Evolutionary conservation across 331 rosid genomes (phyloP), one percentile per base, ranked within the genome.

Genomic region (Pyracantha coccinea): DNA sequence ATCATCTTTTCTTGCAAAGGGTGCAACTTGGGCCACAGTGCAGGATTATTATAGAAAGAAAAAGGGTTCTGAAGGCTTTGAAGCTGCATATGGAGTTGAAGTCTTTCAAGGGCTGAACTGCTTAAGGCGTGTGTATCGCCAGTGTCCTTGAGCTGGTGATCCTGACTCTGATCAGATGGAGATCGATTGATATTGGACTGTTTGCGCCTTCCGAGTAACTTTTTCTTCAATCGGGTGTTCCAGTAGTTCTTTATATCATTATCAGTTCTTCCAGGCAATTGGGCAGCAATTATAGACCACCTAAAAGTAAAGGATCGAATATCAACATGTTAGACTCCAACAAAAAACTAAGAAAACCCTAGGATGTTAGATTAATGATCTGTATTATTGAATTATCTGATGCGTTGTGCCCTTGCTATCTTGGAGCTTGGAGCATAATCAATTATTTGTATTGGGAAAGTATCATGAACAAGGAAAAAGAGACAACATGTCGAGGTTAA

Each of bases 221-320:
- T 92, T 86, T 95, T 95, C 88, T 95, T 95, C 89, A 95, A 77
- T n/a, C 96, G 85, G 23, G 99, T 95, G 85, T 95, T 95, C 99
- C 99, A 95, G 75, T 95, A 95, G 79, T 95, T 95, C 88, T 95
- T 95, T 45, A 95, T 95, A 81, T 95, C 99, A 29, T 95, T 95
- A 61, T 95, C 99, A 25, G 99, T 95, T 84, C 99, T 90, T 86
- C 99, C 99, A 28, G 99, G 99, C 80, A 95, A 82, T 38, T 92
- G 99, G 5, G 99, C 99, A 71, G 99, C 99, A 77, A 95, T 95
- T 61, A 95, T 91, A 75, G 99, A 95, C 99, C 99, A 95, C 92
- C 99, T 95, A 68, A 9, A 78, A 9, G 75, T 16, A 78, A 32
- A 24, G 38, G 28, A 23, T 9, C 28, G 63, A 59, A 84, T 50